Evolutionary conservation across 257 asterid species (phyloP), one percentile per base, ranked within the genome.

Genomic region (Petunia axillaris): DNA sequence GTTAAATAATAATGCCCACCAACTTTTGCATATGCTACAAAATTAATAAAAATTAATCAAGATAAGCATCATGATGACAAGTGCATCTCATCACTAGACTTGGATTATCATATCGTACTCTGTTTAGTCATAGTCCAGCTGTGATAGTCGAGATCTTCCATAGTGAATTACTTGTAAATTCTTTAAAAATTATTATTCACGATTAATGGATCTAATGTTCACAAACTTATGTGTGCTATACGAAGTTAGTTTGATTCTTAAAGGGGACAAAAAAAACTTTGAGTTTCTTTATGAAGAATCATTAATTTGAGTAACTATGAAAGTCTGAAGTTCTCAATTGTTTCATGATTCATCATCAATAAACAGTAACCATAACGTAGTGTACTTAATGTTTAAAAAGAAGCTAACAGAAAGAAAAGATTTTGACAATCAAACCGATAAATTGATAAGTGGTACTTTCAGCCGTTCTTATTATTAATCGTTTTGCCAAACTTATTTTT

Each of bases 21-120:
- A 67, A 43, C 8, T 60, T 60, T 25, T 11, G 40, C 14, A 25
- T 60, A 60, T 2, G 25, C 75, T 15, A 67, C 55, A 67, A 63
- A 8, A 60, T 46, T 46, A 68, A 68, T 16, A 44, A 68, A 68
- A 35, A 4, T 44, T 44, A 68, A 44, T 8, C n/a, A 43, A 44
- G 76, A 68, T 68, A 43, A 16, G 9, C 41, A 46, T 70, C 76
- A 25, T 5, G 25, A 41, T 70, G 59, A 70, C 76, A 70, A 46
- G 10, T 46, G 2, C 41, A 70, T 70, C 11, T 16, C 41, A 9
- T 70, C 76, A 70, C 46, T 46, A 46, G 13, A 25, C 36, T 25
- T 2, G 40, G 16, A 46, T 6, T 10, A 40, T 4, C 62, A 15
- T 54, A 55, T 4, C 62, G 35, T 55, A 3, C 73, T 64, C 50